Evolutionary conservation across 257 asterid species (phyloP), one percentile per base, ranked within the genome.

Genomic region (Gentiana dahurica): DNA sequence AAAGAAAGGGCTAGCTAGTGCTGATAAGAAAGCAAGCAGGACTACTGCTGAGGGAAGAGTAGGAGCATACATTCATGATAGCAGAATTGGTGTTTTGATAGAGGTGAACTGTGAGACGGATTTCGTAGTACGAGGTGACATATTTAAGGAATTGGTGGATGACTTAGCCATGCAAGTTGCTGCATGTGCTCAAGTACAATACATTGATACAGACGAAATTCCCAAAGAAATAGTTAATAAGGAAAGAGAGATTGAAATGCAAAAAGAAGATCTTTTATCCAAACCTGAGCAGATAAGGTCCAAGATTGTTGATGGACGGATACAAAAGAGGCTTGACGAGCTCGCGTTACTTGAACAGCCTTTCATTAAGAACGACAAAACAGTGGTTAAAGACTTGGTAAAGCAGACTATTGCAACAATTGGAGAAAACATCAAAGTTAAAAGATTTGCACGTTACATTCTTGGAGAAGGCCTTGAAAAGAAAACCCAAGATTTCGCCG

Each of bases 151-250:
- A 68, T 77, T 92, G 55, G 94, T 88, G 15, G 95, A 81, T 55
- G 95, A 88, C 81, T 73, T 92, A 51, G 95, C 97, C 62, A 92
- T 92, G 99, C 99, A 92, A 83, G 95, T 85, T 61, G 95, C 99
- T 52, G 99, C 99, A 60, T 81, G 90, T 77, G 97, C 99, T 66
- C 95, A 85, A 77, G 94, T 86, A 45, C 83, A 81, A 48, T 83
- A 83, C 64, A 83, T 92, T 12, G 71, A 24, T 71, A 65, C 85
- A 4, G 97, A 85, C 59, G 99, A 88, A 69, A 85, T 92, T 65
- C 86, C 95, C 0, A 65, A 78, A 66, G 97, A 88, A 65, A 58
- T 76, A 55, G 81, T 81, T 32, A 74, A 79, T 5, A 92, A 77
- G 75, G 99, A 88, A 78, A 86, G 71, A 64, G 89, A 81, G 62